Conservation (phyloP, 768 basidiomycete genomes). For the Exsudoporus frostii region DNA sequence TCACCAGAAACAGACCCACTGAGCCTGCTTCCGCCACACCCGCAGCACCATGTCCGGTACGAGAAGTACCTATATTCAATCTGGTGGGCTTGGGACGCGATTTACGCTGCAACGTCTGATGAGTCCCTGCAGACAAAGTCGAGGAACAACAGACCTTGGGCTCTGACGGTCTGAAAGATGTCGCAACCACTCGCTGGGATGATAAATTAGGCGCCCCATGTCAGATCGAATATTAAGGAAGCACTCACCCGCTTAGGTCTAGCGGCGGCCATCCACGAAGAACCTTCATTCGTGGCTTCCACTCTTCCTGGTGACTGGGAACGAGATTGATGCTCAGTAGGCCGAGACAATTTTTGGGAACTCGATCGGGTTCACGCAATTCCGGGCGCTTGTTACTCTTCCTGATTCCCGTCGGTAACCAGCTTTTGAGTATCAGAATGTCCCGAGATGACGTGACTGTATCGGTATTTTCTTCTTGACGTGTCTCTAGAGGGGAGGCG, state of each 20-base stretch:
- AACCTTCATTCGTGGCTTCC: not conserved
- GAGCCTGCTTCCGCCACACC: too few relatives aligned
- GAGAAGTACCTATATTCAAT: not conserved
- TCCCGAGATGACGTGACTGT: not conserved
- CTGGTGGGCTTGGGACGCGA: not conserved
- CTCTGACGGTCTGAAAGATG: too few relatives aligned
- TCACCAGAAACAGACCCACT: not conserved
- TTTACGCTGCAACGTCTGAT: not conserved
- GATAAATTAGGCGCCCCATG: too few relatives aligned
- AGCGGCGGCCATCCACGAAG: not conserved
- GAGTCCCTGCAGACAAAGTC: not conserved
- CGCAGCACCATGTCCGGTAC: not conserved
- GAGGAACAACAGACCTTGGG: not conserved
- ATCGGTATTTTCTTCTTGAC: fast-evolving
- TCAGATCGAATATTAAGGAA: too few relatives aligned
- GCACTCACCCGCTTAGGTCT: not conserved
- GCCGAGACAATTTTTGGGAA: not conserved
- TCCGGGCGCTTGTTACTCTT: not conserved
- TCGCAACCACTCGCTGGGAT: not conserved
- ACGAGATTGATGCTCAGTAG: not conserved
- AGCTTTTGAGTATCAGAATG: not conserved
- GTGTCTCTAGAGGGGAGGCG: too few relatives aligned
- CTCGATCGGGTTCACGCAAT: too few relatives aligned
- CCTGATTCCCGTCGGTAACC: not conserved
- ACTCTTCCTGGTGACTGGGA: not conserved